Conservation (phyloP, 768 basidiomycete genomes). For the Pulveroboletus frians region DNA sequence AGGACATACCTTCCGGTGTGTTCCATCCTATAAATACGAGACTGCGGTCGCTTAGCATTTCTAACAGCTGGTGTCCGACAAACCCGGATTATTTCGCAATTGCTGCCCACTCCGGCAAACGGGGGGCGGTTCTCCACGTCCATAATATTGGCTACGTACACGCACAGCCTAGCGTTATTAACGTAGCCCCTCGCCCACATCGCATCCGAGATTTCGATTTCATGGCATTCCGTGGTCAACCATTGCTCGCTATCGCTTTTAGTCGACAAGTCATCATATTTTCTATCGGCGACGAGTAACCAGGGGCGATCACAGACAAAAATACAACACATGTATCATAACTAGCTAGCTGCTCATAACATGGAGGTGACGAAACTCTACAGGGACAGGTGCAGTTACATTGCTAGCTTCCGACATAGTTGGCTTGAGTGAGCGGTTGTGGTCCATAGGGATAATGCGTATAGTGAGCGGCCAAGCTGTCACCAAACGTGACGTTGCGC, state of each 20-base stretch:
- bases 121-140: slow-evolving; percentile 65
- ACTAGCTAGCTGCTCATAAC: slow-evolving; percentile 13
- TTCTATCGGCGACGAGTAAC: slow-evolving; percentile 57
- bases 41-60: background rate
- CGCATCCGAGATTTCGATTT: slow-evolving; percentile 75
- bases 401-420: slow-evolving; percentile 19
- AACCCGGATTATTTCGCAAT: slow-evolving; percentile 76
- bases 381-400: background rate
- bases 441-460: slow-evolving; percentile 32
- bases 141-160: slow-evolving; percentile 63
- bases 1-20: slow-evolving; percentile 60
- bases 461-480: slow-evolving; percentile 33
- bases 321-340: slow-evolving; percentile 21
- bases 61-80: slow-evolving; percentile 68
- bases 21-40: background rate
- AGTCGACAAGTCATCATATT: slow-evolving; percentile 57
- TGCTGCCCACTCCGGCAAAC: slow-evolving; percentile 51
- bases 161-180: slow-evolving; percentile 56
- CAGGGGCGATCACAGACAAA: slow-evolving; percentile 2
- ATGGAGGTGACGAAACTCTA: slow-evolving; percentile 6
- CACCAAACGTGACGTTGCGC: slow-evolving; percentile 27
- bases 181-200: slow-evolving; percentile 57
- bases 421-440: slow-evolving; percentile 21
- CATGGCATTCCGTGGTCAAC: slow-evolving; percentile 53
- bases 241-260: slow-evolving; percentile 63